phyloP scores from a whole-genome alignment of 768 basidiomycete genomes.

The Xerocomellus chrysenteron region DNA sequence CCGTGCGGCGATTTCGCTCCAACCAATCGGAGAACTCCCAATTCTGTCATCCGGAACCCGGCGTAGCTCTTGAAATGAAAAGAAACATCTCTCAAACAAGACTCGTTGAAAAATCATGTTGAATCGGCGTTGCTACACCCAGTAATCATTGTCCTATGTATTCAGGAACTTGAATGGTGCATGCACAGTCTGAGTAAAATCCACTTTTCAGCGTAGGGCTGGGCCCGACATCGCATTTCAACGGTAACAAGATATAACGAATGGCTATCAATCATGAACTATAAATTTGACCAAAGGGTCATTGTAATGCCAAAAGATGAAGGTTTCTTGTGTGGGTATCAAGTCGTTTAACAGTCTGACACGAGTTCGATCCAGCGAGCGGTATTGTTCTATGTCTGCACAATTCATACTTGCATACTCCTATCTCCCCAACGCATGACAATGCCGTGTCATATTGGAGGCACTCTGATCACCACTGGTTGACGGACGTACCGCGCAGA shows the following conservation, averaged over 20 bases:
- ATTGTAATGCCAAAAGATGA: neutral
- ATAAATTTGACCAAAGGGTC: slow-evolving; percentile 4
- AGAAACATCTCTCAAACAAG: too few relatives aligned
- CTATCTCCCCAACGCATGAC: slow-evolving; percentile 2
- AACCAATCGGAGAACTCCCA: slow-evolving; percentile 23
- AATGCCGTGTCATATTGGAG: slow-evolving; percentile 19
- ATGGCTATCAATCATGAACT: neutral
- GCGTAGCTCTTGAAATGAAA: too few relatives aligned
- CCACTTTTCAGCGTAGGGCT: too few relatives aligned
- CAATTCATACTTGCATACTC: slow-evolving; percentile 1
- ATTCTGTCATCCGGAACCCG: neutral
- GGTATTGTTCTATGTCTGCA: neutral
- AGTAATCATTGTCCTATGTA: too few relatives aligned
- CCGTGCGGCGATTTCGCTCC: slow-evolving; percentile 12
- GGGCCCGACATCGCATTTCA: neutral
- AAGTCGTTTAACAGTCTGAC: neutral
- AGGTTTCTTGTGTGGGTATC: neutral
- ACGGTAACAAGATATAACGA: neutral
- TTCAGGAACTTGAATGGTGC: too few relatives aligned
- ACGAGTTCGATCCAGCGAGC: neutral
- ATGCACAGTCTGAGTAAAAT: too few relatives aligned
- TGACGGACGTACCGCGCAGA: slow-evolving; percentile 42
- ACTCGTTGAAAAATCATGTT: too few relatives aligned
- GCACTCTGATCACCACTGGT: slow-evolving; percentile 27
- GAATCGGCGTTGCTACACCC: too few relatives aligned